phyloP scores from a whole-genome alignment of 148 eudicot genomes.

The Nyssa sinensis region DNA sequence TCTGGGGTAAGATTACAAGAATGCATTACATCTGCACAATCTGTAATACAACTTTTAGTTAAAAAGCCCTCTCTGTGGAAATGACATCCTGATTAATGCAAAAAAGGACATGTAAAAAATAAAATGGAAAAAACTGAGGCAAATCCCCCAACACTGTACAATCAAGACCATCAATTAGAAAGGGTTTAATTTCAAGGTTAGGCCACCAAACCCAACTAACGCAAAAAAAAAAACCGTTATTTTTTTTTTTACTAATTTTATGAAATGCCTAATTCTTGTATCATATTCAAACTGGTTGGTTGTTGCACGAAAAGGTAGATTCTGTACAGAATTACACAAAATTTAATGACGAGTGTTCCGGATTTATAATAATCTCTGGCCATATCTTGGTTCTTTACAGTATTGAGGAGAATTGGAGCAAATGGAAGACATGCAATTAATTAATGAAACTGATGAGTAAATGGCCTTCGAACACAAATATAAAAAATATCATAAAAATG shows the following conservation, averaged over 20 bases:
- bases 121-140: neutral
- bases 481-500: too few relatives aligned
- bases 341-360: neutral
- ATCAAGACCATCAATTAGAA: neutral
- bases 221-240: too few relatives aligned
- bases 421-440: neutral
- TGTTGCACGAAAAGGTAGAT: neutral
- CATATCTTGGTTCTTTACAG: neutral
- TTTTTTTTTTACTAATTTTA: neutral
- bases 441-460: too few relatives aligned
- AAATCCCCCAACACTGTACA: neutral
- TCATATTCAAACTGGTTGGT: neutral
- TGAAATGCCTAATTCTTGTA: neutral
- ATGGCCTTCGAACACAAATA: too few relatives aligned
- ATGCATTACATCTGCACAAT: too few relatives aligned
- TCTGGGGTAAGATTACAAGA: neutral
- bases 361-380: neutral
- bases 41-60: too few relatives aligned
- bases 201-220: neutral
- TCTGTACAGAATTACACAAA: neutral
- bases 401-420: neutral
- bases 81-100: neutral
- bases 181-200: neutral
- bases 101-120: neutral
- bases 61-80: neutral